Evolutionary conservation across 176 grass and related monocot species (phyloP), one percentile per base, ranked within the genome.

Genomic region (Poa pratensis): DNA sequence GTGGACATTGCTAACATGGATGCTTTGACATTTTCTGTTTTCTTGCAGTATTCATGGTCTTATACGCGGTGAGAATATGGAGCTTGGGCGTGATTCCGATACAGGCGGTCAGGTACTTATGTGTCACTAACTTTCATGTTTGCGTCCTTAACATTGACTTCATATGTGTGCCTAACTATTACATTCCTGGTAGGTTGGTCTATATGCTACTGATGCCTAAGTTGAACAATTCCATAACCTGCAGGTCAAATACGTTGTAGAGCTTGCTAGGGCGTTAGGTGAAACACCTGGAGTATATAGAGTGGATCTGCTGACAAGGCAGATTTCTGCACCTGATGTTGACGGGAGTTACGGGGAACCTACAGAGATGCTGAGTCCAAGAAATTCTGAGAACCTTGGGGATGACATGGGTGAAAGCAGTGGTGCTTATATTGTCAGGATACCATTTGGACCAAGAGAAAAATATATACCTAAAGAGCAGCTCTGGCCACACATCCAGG

Each of bases 11-110:
- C 80, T 79, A 76, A 58, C 27, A 40, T 72, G 19, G 52, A 76
- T 61, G 37, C 34, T 53, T 9, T 81, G 35, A 69, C 12, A 77
- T 77, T 42, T 50, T 18, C 48, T 73, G 23, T 72, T 23, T 87
- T 87, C 82, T 27, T 66, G 26, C 83, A 97, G 94, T 82, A 88
- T 97, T 84, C 94, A 97, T 87, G 94, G 94, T 79, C 90, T 97
- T 51, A 86, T 97, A 84, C 89, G 91, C 4, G 94, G 94, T 14
- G 94, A 97, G 71, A 94, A 97, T 80, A 97, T 97, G 94, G 94
- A 97, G 80, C 89, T 97, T 70, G 94, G 89, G 14, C 72, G 89
- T 39, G 94, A 97, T 86, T 97, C 94, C 60, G 94, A 97, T 80
- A 97, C 94, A 11, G 94, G 91, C 6, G 94, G 91, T 73, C 94